Conservation (phyloP, 1,284 basidiomycete species). For the Trichosporon coremiiforme region DNA sequence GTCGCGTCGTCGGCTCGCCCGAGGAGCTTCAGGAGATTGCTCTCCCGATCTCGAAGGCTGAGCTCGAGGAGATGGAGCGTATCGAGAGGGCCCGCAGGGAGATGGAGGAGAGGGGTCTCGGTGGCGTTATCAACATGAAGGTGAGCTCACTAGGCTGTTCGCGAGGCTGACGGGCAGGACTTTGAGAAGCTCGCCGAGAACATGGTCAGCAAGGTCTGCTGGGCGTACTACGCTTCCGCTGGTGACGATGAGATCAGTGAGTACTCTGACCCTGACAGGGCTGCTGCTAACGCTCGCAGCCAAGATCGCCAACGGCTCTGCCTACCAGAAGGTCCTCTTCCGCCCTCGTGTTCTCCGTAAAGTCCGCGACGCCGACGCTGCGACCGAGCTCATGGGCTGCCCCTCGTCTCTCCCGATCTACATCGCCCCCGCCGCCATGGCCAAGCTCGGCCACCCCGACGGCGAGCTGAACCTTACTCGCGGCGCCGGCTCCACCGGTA, state of each 20-base stretch:
- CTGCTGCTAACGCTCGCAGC: slow-evolving; percentile 33
- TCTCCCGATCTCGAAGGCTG: slow-evolving; percentile 43
- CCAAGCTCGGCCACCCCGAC: slow-evolving; percentile 91
- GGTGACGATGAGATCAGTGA: slow-evolving; percentile 77
- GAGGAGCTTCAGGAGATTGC: slow-evolving; percentile 43
- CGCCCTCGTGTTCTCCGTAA: slow-evolving; percentile 84
- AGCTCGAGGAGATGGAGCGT: slow-evolving; percentile 46
- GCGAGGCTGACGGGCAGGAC: slow-evolving; percentile 24
- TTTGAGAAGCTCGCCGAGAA: slow-evolving; percentile 63
- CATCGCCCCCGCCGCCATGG: slow-evolving; percentile 58
- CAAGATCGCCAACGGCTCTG: slow-evolving; percentile 66
- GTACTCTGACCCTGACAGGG: slow-evolving; percentile 39
- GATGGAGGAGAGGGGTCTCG: slow-evolving; percentile 49
- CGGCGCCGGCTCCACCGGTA: slow-evolving; percentile 53
- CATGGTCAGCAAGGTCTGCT: slow-evolving; percentile 70
- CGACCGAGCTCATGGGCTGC: slow-evolving; percentile 74
- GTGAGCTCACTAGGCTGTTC: neutral
- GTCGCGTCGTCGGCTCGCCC: slow-evolving; percentile 31
- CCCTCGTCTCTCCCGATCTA: slow-evolving; percentile 77
- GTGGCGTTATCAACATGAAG: slow-evolving; percentile 50
- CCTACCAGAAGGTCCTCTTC: slow-evolving; percentile 80
- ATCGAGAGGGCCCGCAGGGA: slow-evolving; percentile 38
- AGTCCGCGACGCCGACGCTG: slow-evolving; percentile 75
- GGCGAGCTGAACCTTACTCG: slow-evolving; percentile 82
- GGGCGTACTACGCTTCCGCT: slow-evolving; percentile 79